A percentile compares a stretch with the other conserved stretches of the same genome.
phyloP scores from a whole-genome alignment of 164 flowering plant species.

The Vitis rupestris region DNA sequence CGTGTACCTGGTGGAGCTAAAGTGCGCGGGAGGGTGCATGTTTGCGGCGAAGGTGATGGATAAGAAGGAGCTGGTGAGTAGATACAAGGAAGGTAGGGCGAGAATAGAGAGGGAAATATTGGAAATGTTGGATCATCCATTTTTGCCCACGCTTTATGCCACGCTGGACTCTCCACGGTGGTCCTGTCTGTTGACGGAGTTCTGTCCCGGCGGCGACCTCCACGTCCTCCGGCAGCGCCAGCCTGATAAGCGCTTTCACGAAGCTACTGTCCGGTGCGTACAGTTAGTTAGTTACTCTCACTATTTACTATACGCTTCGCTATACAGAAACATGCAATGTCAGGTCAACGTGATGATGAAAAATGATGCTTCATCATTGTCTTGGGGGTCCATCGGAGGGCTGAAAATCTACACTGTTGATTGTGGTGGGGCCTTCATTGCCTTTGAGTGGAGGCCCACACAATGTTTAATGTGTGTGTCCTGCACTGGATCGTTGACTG shows the following conservation, averaged over 20 bases:
- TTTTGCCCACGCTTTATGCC: constrained; percentile 72
- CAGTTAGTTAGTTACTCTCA: neutral
- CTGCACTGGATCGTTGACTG: no score
- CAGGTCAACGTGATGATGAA: neutral
- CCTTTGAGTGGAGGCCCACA: no score
- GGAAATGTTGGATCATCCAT: constrained; percentile 69
- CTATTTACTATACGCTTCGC: no score
- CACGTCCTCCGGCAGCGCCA: constrained; percentile 80
- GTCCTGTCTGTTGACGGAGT: constrained; percentile 75
- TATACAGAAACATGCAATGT: no score
- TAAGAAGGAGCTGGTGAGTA: constrained; percentile 49
- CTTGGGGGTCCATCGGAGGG: no score
- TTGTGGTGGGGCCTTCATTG: no score
- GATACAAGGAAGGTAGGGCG: constrained; percentile 64
- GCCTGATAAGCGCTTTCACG: constrained; percentile 52
- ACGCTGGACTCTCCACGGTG: constrained; percentile 44
- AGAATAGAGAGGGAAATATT: constrained; percentile 63
- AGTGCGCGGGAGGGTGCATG: constrained; percentile 25
- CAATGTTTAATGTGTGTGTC: no score
- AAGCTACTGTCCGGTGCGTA: constrained; percentile 65
- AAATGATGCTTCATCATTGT: neutral
- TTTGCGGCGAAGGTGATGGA: constrained; percentile 84
- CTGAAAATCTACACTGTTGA: no score
- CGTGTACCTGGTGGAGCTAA: constrained; percentile 66
- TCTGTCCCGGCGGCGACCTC: constrained; percentile 84